These are phyloP conservation scores for Saccharum officinarum DNA, from an alignment of 176 grass and related monocot genomes.

Conservation along the genomic window DNA sequence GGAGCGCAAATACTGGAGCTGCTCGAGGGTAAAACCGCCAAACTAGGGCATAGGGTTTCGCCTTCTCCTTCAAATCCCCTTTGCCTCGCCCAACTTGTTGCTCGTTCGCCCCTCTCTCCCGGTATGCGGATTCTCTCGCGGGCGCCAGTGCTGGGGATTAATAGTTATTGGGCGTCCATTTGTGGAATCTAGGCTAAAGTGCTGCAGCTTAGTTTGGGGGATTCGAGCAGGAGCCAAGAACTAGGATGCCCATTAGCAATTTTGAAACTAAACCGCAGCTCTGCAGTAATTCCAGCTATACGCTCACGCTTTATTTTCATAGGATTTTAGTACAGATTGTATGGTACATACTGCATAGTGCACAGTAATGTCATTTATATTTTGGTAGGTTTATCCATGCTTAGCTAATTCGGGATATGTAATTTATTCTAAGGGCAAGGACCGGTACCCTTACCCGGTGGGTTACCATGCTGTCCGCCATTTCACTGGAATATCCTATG, in stretches of 20 bases:
- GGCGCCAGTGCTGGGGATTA: not conserved
- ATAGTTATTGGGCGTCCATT: not conserved
- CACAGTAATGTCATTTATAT: not conserved
- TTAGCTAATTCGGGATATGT: not conserved
- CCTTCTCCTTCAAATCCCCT: not conserved
- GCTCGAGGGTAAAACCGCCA: conserved; percentile 59
- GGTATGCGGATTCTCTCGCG: not conserved
- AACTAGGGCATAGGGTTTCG: conserved; percentile 6
- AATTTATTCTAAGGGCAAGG: conserved; percentile 60
- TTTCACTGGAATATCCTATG: conserved; percentile 60
- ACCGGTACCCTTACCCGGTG: conserved; percentile 79
- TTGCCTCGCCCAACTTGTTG: not conserved
- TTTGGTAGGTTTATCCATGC: not conserved
- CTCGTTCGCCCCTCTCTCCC: not conserved
- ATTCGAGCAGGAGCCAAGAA: not conserved
- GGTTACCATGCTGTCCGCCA: conserved; percentile 67
- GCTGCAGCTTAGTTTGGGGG: not conserved
- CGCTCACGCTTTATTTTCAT: not conserved
- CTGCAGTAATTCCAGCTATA: not conserved
- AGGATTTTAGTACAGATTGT: not conserved
- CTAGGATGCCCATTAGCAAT: not conserved
- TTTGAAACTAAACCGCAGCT: not conserved
- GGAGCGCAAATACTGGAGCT: conserved; percentile 96
- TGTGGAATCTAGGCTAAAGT: not conserved
- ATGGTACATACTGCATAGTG: not conserved